A percentile compares a stretch with the other conserved stretches of the same genome.
These are phyloP conservation scores for Hippophae gyantsensis DNA, from an alignment of 306 rosid species.

Conservation along the genomic window DNA sequence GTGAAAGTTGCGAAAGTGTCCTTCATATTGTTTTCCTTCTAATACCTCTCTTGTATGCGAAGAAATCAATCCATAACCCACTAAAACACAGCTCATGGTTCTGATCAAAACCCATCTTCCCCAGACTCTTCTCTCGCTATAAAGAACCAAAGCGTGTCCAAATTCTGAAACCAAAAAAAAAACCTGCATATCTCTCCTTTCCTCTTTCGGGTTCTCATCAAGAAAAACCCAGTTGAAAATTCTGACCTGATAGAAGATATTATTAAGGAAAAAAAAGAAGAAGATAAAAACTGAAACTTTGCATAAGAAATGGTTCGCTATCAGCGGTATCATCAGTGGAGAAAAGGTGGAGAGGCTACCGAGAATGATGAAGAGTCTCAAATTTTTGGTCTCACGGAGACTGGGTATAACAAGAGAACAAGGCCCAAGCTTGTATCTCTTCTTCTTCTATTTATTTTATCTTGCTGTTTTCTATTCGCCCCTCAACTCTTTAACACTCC, in stretches of 20 bases:
- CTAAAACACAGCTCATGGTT: too few relatives aligned
- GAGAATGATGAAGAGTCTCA: conserved; percentile 44
- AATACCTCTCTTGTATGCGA: too few relatives aligned
- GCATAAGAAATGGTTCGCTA: conserved; percentile 46
- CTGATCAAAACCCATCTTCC: too few relatives aligned
- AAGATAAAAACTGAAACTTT: conserved; percentile 11
- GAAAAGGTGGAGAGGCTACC: conserved; percentile 15
- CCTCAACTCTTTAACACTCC: conserved; percentile 40
- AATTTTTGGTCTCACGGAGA: conserved; percentile 18
- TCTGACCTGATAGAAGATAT: neutral
- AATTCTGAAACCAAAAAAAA: too few relatives aligned
- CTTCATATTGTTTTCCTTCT: too few relatives aligned
- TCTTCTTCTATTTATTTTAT: conserved; percentile 49
- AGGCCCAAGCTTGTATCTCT: conserved; percentile 51
- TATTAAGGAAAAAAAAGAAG: too few relatives aligned
- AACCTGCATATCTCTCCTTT: neutral
- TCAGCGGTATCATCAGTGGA: conserved; percentile 39
- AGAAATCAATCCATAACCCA: too few relatives aligned
- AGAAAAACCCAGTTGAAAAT: neutral
- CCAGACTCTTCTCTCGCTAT: too few relatives aligned
- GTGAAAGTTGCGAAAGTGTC: too few relatives aligned
- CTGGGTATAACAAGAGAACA: conserved; percentile 42
- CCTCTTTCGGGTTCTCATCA: neutral
- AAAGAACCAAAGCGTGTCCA: too few relatives aligned
- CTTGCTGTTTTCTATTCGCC: conserved; percentile 38